phyloP scores from a whole-genome alignment of 345 rosid genomes.

The Kandelia obovata region DNA sequence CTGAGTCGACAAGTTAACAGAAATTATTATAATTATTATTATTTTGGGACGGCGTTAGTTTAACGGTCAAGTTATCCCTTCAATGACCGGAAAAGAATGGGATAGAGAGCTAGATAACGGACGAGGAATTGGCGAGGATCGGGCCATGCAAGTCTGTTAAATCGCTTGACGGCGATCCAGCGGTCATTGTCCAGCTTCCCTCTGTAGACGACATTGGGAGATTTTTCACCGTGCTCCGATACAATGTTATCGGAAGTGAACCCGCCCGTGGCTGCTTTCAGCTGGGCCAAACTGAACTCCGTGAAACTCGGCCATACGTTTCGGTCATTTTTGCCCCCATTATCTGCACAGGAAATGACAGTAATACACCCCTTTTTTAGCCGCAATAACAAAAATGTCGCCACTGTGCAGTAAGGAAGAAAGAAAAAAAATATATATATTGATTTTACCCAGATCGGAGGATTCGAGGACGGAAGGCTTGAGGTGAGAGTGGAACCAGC shows the following conservation, averaged over 20 bases:
- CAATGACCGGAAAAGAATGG: not conserved
- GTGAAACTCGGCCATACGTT: conserved; percentile 56
- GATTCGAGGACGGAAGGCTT: conserved; percentile 56
- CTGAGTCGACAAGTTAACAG: conserved; percentile 26
- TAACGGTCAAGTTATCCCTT: not conserved
- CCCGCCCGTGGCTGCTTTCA: conserved; percentile 70
- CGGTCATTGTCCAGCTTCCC: conserved; percentile 76
- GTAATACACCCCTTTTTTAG: conserved; percentile 2
- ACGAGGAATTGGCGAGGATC: conserved; percentile 95
- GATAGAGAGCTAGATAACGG: not conserved
- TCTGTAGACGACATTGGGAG: conserved; percentile 86
- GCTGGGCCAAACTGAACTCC: conserved; percentile 73
- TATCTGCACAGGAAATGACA: conserved; percentile 36
- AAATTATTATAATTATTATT: no score
- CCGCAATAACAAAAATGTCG: not conserved
- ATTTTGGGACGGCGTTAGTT: no score
- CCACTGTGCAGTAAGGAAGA: not conserved
- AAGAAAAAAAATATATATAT: conserved; percentile 7
- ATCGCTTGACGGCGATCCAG: conserved; percentile 82
- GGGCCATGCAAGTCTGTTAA: conserved; percentile 88
- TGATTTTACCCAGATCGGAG: conserved; percentile 64
- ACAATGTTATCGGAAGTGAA: conserved; percentile 81
- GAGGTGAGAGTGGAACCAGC: conserved; percentile 73
- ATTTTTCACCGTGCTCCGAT: conserved; percentile 96
- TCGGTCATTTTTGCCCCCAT: conserved; percentile 34